Evolutionary conservation across 805 yeast genomes (phyloP), one percentile per base, ranked within the genome.

Genomic region (Sugiyamaella boreocaroliniensis): DNA sequence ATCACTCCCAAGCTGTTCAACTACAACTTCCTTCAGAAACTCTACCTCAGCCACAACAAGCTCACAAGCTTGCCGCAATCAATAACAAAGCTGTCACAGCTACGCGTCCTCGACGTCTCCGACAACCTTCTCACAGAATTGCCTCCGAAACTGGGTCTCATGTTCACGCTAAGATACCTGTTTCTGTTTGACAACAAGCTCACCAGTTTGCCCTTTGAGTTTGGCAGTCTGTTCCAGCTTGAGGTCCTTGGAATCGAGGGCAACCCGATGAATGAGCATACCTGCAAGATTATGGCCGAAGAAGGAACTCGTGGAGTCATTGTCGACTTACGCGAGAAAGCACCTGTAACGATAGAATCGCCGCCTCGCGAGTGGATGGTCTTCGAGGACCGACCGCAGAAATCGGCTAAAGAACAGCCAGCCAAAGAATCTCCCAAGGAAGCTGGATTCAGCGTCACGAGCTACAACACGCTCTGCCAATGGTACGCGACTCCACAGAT

Each of bases 161-260:
- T 95, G 61, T 86, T 76, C 70, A 83, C 83, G 61, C 76, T 93
- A 68, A 80, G 87, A 61, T 90, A 84, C 66, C 74, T 93, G 48
- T 89, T 89, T 63, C 75, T 89, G 51, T 92, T 93, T 71, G 97
- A 93, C 69, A 93, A 93, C 70, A 79, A 83, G 66, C 73, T 93
- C 58, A 73, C 76, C 50, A 77, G 80, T 0, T 72, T 93, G 57
- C 99, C 99, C 1, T 76, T 72, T 68, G 93, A 86, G 65, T 82
- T 93, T 68, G 97, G 98, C 26, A 84, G 82, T 61, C 73, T 95
- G 54, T 85, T 81, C 66, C 92, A 88, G 61, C 76, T 93, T 58
- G 85, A 87, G 59, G 85, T 92, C 65, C 71, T 93, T 48, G 99
- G 99, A 37, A 76, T 92, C 45, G 97, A 92, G 68, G 99, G 99